Evolutionary conservation across 768 basidiomycete species (phyloP), one percentile per base, ranked within the genome.

Genomic region (Psilocybe cyanescens): DNA sequence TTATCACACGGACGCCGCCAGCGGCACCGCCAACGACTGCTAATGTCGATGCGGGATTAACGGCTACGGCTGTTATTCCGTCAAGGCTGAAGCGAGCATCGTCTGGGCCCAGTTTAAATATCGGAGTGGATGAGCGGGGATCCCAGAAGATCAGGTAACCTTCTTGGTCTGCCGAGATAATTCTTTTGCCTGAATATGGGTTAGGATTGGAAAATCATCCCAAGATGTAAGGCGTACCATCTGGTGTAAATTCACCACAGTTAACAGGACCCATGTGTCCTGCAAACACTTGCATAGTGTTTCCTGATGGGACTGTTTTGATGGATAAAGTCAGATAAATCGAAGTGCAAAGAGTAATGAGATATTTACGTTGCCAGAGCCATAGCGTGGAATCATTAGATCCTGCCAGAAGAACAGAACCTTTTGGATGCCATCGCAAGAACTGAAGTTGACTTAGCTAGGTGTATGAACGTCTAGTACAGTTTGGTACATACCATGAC

Each of bases 341-440:
- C 24, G 30, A 19, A 44, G 3, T 55, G 49, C 12, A 2, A 64
- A 55, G 30, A 19, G 41, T 45, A 28, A 51, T 24, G 24, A 33
- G 57, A 17, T n/a, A 76, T 90, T 67, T 74, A 97, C 97, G 78
- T 79, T 98, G 94, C 95, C 95, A 99, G 65, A 99, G 79, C 97
- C 97, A 99, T 28, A 95, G 87, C 0, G 92, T 97, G 6, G 90
- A 85, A 74, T 99, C 97, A 66, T 97, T 94, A 7, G 93, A 91
- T 45, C 97, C 97, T 1, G 92, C 95, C 4, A 98, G 82, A 0
- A 99, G 83, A 2, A 97, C 90, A 41, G 80, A 76, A 4, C 96
- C 97, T 72, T 89, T 96, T 0, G 97, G 97, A 80, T 99, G 97
- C 97, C 97, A 99, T 78, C 87, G 82, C 53, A 99, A 70, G 84